Evolutionary conservation across 441 rosid genomes (phyloP).

Genomic region (Jatropha multifida): DNA sequence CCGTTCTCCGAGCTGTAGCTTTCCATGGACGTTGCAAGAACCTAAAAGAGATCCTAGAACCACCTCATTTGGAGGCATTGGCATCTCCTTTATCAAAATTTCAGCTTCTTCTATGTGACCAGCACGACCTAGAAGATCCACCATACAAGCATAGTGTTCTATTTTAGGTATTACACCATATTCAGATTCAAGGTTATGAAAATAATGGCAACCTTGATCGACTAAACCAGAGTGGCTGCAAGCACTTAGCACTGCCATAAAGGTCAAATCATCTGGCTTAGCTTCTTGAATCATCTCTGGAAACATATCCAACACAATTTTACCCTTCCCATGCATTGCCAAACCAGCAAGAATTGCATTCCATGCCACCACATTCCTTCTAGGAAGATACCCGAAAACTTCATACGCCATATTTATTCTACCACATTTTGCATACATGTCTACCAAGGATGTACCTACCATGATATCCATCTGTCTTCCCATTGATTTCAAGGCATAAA

Average conservation of each 20-base stretch:
- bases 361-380: slow-evolving; percentile 78
- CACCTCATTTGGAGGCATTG: slow-evolving; percentile 74
- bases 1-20: slow-evolving; percentile 53
- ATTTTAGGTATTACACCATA: slow-evolving; percentile 55
- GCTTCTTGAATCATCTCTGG: slow-evolving; percentile 60
- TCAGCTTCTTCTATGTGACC: slow-evolving; percentile 76
- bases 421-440: slow-evolving; percentile 90
- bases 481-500: slow-evolving; percentile 53
- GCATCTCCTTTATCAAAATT: slow-evolving; percentile 54
- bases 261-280: slow-evolving; percentile 69
- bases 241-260: slow-evolving; percentile 65
- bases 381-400: slow-evolving; percentile 50
- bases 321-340: slow-evolving; percentile 75
- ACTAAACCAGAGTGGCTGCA: slow-evolving; percentile 84
- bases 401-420: slow-evolving; percentile 44
- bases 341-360: slow-evolving; percentile 70
- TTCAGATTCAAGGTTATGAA: slow-evolving; percentile 37
- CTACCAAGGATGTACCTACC: slow-evolving; percentile 74
- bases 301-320: slow-evolving; percentile 49
- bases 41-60: slow-evolving; percentile 82
- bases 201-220: slow-evolving; percentile 53
- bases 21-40: slow-evolving; percentile 62
- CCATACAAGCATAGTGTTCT: slow-evolving; percentile 89
- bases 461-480: slow-evolving; percentile 48
- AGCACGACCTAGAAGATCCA: slow-evolving; percentile 84